A percentile compares a stretch with the other conserved stretches of the same genome.
Conservation (phyloP, 257 asterid species). For the Catharanthus roseus region DNA sequence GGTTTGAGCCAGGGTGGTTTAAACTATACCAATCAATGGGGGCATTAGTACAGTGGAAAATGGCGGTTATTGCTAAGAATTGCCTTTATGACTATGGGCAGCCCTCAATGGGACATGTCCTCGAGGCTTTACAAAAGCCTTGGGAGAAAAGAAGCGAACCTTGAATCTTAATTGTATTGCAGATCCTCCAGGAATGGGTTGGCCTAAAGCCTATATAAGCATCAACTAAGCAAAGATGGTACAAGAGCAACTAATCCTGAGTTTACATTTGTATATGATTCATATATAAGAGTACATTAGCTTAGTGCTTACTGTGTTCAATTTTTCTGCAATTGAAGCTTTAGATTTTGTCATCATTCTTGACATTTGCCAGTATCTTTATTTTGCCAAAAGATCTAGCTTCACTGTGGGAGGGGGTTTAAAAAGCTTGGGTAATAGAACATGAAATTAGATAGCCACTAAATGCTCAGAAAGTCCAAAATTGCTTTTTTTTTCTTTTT, state of each 20-base stretch:
- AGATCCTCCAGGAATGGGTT: constrained; percentile 56
- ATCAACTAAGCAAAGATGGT: neutral
- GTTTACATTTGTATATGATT: neutral
- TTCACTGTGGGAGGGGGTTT: too few relatives aligned
- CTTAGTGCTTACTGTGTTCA: neutral
- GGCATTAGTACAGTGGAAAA: too few relatives aligned
- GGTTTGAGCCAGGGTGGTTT: too few relatives aligned
- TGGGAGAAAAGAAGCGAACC: constrained; percentile 48
- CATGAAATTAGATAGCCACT: neutral
- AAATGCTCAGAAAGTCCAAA: neutral
- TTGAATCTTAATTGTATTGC: constrained; percentile 25
- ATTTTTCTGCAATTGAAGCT: neutral
- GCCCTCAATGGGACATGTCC: constrained; percentile 60
- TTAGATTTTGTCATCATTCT: neutral
- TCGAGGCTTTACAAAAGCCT: constrained; percentile 69
- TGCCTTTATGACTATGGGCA: neutral
- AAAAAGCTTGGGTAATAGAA: too few relatives aligned
- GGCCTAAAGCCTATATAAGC: neutral
- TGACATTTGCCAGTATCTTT: neutral
- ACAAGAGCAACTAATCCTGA: neutral
- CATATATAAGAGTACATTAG: neutral
- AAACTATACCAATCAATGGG: too few relatives aligned
- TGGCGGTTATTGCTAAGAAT: neutral
- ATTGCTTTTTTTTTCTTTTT: neutral
- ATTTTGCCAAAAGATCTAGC: too few relatives aligned